A percentile compares a stretch with the other conserved stretches of the same genome.
phyloP scores from a whole-genome alignment of 805 yeast genomes.

The Pichia insulana region DNA sequence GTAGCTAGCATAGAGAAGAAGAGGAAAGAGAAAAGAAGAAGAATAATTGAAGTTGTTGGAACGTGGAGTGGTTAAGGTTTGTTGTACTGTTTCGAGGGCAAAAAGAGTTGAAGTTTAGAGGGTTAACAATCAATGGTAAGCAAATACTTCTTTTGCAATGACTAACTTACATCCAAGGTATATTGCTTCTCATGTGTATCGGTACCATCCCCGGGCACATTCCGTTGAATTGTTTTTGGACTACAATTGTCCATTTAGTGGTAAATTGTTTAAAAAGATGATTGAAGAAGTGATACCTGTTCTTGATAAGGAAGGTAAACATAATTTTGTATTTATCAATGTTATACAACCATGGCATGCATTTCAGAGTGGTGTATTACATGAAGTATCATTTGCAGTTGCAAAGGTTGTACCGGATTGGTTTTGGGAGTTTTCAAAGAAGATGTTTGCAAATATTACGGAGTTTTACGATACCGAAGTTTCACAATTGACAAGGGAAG shows the following conservation, averaged over 20 bases:
- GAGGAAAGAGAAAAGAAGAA: too few relatives aligned
- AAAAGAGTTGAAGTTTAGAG: too few relatives aligned
- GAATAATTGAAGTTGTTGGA: too few relatives aligned
- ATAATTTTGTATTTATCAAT: constrained; percentile 57
- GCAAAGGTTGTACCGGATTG: constrained; percentile 45
- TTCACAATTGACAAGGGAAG: constrained; percentile 42
- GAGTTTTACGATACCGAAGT: constrained; percentile 56
- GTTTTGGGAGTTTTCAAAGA: constrained; percentile 50
- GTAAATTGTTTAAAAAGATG: constrained; percentile 52
- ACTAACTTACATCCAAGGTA: constrained; percentile 20
- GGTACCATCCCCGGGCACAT: constrained; percentile 7
- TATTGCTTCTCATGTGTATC: constrained; percentile 17
- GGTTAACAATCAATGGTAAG: too few relatives aligned
- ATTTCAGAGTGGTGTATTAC: constrained; percentile 46
- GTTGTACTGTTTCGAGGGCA: too few relatives aligned
- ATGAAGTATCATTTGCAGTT: constrained; percentile 66
- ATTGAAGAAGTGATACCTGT: constrained; percentile 44
- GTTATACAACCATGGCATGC: constrained; percentile 93
- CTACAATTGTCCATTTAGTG: constrained; percentile 71
- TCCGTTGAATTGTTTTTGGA: constrained; percentile 60
- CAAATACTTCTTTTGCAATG: constrained; percentile 9
- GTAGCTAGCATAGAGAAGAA: not conserved
- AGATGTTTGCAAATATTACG: constrained; percentile 47
- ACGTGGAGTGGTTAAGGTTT: too few relatives aligned
- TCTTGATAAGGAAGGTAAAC: constrained; percentile 33